phyloP scores from a whole-genome alignment of 441 rosid genomes.

The Jatropha podagrica region DNA sequence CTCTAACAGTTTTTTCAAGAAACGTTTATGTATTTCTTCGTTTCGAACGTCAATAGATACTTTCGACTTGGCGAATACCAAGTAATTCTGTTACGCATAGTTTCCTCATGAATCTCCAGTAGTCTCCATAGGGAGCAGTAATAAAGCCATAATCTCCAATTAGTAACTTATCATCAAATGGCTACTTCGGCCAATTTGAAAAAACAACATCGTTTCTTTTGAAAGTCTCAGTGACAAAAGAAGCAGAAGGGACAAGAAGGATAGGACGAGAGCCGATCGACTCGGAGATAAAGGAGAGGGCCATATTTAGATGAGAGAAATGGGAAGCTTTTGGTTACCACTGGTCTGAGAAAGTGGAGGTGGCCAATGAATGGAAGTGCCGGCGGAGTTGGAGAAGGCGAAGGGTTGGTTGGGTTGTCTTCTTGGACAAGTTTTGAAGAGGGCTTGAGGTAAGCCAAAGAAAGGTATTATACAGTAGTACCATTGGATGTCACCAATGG shows the following conservation, averaged over 20 bases:
- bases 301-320: slow-evolving; percentile 22
- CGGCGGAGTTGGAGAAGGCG: slow-evolving; percentile 25
- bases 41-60: slow-evolving; percentile 15
- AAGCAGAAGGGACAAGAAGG: slow-evolving; percentile 18
- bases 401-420: not conserved
- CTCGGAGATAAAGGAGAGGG: slow-evolving; percentile 21
- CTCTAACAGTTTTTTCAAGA: slow-evolving; percentile 15
- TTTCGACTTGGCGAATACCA: slow-evolving; percentile 15
- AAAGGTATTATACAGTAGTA: not conserved
- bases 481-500: not conserved
- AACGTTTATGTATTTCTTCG: slow-evolving; percentile 14
- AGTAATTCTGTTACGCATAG: slow-evolving; percentile 27
- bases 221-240: slow-evolving; percentile 19
- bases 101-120: slow-evolving; percentile 34
- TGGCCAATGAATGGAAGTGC: slow-evolving; percentile 32
- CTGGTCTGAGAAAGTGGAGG: slow-evolving; percentile 25
- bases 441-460: not conserved
- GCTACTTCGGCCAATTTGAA: not conserved
- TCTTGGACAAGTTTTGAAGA: slow-evolving; percentile 1
- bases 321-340: slow-evolving; percentile 16
- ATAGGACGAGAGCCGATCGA: slow-evolving; percentile 16
- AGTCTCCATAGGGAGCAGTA: slow-evolving; percentile 15
- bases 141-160: slow-evolving; percentile 13
- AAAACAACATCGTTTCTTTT: slow-evolving; percentile 19
- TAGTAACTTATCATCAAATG: not conserved